phyloP scores from a whole-genome alignment of 345 rosid species.

The Populus euphratica region DNA sequence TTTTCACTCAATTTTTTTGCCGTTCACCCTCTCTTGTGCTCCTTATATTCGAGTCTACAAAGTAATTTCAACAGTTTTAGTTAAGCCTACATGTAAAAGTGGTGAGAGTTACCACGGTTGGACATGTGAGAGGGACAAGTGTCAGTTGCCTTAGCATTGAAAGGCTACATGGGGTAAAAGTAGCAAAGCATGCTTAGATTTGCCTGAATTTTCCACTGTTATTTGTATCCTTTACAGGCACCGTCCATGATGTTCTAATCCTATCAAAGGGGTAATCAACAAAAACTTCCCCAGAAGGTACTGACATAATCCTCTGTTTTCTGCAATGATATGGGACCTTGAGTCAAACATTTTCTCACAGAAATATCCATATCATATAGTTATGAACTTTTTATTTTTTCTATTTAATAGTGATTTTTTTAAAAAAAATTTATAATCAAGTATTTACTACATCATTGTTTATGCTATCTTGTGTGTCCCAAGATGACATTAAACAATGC shows the following conservation, averaged over 20 bases:
- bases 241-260: neutral
- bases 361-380: too few species aligned
- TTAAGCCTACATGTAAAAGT: neutral
- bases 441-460: too few species aligned
- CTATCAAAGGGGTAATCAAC: too few species aligned
- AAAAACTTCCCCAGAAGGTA: too few species aligned
- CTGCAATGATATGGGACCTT: too few species aligned
- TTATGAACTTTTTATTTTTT: too few species aligned
- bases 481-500: accelerated
- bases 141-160: neutral
- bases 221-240: neutral
- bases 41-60: neutral
- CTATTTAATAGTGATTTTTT: too few species aligned
- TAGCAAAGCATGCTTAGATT: neutral
- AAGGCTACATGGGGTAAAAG: conserved; percentile 7
- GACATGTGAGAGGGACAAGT: conserved; percentile 6
- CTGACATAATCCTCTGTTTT: too few species aligned
- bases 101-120: neutral
- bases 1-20: neutral
- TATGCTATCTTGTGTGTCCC: accelerated
- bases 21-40: too few species aligned
- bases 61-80: neutral
- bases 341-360: too few species aligned
- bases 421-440: too few species aligned
- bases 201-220: neutral